A percentile compares a stretch with the other conserved stretches of the same genome.
Conservation (phyloP, 2,329 filamentous ascomycete species). For the Blumeriella jaapii region DNA sequence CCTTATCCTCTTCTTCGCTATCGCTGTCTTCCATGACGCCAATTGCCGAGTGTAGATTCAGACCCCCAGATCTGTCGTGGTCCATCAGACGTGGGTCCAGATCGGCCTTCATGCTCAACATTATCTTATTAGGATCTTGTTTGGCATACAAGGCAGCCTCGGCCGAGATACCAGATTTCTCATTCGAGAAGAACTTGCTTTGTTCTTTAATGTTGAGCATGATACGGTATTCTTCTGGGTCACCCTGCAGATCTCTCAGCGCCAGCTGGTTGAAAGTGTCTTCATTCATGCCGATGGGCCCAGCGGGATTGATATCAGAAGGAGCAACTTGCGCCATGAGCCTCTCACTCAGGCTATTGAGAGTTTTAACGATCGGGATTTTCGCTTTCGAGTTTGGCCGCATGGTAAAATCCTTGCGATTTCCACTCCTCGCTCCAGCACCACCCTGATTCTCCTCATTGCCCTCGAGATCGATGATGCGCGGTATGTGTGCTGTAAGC, state of each 20-base stretch:
- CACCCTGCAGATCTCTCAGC: slow-evolving; percentile 68
- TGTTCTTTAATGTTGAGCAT: slow-evolving; percentile 83
- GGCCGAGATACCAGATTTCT: slow-evolving; percentile 30
- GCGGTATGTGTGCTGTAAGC: slow-evolving; percentile 58
- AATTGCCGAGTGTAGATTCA: slow-evolving; percentile 52
- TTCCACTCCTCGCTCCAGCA: slow-evolving; percentile 65
- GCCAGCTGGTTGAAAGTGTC: slow-evolving; percentile 63
- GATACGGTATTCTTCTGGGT: slow-evolving; percentile 64
- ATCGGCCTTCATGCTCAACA: slow-evolving; percentile 52
- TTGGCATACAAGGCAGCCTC: slow-evolving; percentile 44
- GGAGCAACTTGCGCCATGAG: slow-evolving; percentile 82
- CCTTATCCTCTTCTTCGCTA: slow-evolving; percentile 47
- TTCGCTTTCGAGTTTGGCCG: slow-evolving; percentile 61
- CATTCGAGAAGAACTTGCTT: slow-evolving; percentile 64
- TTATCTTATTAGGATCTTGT: slow-evolving; percentile 58
- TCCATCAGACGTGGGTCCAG: slow-evolving; percentile 38
- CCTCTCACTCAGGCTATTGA: slow-evolving; percentile 88
- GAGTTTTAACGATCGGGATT: slow-evolving; percentile 75
- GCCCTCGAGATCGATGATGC: slow-evolving; percentile 83
- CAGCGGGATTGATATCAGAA: slow-evolving; percentile 57
- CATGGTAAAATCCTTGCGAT: slow-evolving; percentile 85
- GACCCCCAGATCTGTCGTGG: slow-evolving; percentile 36
- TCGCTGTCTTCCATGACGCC: slow-evolving; percentile 61
- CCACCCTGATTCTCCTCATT: slow-evolving; percentile 94
- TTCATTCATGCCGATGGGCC: slow-evolving; percentile 57